Evolutionary conservation across 2,329 filamentous ascomycete genomes (phyloP).

Genomic region (Intubia oerlemansii): DNA sequence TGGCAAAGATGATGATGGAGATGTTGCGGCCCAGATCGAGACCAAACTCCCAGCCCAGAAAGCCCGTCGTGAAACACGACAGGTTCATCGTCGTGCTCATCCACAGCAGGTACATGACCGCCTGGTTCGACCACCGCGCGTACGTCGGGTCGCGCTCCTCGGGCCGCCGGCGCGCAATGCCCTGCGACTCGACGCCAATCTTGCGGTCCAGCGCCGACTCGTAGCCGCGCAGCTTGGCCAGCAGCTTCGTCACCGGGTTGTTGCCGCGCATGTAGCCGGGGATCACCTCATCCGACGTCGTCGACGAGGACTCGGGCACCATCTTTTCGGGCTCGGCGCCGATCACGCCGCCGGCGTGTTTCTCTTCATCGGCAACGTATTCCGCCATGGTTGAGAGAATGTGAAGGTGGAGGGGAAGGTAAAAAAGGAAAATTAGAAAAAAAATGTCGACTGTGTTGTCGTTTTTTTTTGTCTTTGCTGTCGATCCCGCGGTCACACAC

Average conservation of each 20-base stretch:
- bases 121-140: conserved; percentile 17
- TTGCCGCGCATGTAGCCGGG: conserved; percentile 5
- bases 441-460: too few species aligned
- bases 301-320: too few species aligned
- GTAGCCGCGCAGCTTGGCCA: conserved; percentile 17
- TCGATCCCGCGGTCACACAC: too few species aligned
- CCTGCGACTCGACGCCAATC: conserved; percentile 26
- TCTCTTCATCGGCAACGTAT: too few species aligned
- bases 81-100: conserved; percentile 28
- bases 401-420: not conserved
- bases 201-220: conserved; percentile 22
- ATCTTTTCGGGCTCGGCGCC: conserved; percentile 1
- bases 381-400: too few species aligned
- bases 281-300: conserved; percentile 1
- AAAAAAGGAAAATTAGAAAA: not conserved
- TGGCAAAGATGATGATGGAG: conserved; percentile 22
- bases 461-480: too few species aligned
- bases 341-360: conserved; percentile 7
- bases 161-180: conserved; percentile 21
- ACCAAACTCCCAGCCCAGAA: conserved; percentile 26
- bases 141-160: conserved; percentile 19
- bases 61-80: conserved; percentile 27
- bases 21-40: conserved; percentile 22
- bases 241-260: conserved; percentile 10
- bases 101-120: conserved; percentile 30